phyloP scores from a whole-genome alignment of 2,329 filamentous ascomycete species.

The Penicillium nordicum region DNA sequence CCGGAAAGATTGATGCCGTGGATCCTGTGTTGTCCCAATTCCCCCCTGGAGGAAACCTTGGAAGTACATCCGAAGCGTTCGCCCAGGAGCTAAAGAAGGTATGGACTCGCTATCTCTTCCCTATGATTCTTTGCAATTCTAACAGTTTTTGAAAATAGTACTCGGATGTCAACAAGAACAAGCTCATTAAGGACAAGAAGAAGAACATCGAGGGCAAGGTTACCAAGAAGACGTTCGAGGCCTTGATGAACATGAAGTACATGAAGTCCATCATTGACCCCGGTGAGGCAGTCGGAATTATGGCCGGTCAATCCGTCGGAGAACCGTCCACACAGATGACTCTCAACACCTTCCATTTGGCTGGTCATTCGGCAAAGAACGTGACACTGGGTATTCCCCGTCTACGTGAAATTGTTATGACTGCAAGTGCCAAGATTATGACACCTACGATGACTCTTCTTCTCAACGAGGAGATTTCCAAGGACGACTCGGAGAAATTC shows the following conservation, averaged over 20 bases:
- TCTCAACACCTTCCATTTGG: conserved; percentile 98
- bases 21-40: conserved; percentile 74
- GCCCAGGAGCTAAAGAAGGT: conserved; percentile 64
- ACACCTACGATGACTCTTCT: conserved; percentile 75
- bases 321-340: conserved; percentile 99
- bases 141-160: conserved; percentile 52
- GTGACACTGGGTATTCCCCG: conserved; percentile 97
- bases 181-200: conserved; percentile 59
- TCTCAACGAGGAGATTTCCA: conserved; percentile 67
- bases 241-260: conserved; percentile 87
- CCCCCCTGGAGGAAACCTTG: conserved; percentile 72
- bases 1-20: conserved; percentile 61
- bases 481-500: conserved; percentile 70
- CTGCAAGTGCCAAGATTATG: conserved; percentile 80
- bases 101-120: conserved; percentile 19
- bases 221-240: conserved; percentile 72
- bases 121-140: conserved; percentile 8
- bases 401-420: conserved; percentile 97
- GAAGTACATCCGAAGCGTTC: conserved; percentile 87
- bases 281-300: conserved; percentile 93
- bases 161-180: conserved; percentile 68
- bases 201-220: conserved; percentile 41
- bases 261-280: conserved; percentile 87
- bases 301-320: conserved; percentile 93
- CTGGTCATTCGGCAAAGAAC: conserved; percentile 96